Evolutionary conservation across 768 basidiomycete species (phyloP).

Genomic region (Boletus rubroflammeus): DNA sequence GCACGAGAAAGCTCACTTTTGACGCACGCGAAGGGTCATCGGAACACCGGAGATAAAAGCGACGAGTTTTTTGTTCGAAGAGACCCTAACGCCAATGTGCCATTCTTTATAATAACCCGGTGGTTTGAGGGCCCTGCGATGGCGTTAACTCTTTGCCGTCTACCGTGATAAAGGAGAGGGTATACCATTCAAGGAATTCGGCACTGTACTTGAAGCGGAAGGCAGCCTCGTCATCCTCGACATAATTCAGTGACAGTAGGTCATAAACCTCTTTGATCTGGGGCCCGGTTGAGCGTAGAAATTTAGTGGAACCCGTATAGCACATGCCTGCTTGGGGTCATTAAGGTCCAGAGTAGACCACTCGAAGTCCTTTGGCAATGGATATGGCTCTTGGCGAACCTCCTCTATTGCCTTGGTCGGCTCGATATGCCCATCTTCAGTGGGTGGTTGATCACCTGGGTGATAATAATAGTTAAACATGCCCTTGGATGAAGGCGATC

Average conservation of each 20-base stretch:
- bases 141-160: not conserved
- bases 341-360: constrained; percentile 83
- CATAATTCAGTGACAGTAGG: constrained; percentile 88
- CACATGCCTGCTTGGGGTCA: constrained; percentile 63
- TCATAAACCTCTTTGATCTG: constrained; percentile 91
- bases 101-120: constrained; percentile 93
- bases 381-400: constrained; percentile 84
- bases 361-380: constrained; percentile 88
- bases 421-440: constrained; percentile 88
- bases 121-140: constrained; percentile 82
- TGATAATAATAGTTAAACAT: not conserved
- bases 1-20: constrained; percentile 52
- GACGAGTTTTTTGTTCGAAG: constrained; percentile 87
- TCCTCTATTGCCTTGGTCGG: constrained; percentile 69
- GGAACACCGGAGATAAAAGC: constrained; percentile 96
- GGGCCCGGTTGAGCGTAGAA: not conserved
- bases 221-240: constrained; percentile 94
- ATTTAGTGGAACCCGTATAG: not conserved
- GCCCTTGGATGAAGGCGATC: not conserved
- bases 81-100: constrained; percentile 93
- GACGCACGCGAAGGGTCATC: constrained; percentile 77
- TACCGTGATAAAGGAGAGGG: not conserved
- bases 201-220: constrained; percentile 96
- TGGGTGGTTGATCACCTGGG: constrained; percentile 58
- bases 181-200: constrained; percentile 88